Base-by-base conservation (phyloP, 2,329 filamentous ascomycete species). In the Penicillium olsonii region DNA sequence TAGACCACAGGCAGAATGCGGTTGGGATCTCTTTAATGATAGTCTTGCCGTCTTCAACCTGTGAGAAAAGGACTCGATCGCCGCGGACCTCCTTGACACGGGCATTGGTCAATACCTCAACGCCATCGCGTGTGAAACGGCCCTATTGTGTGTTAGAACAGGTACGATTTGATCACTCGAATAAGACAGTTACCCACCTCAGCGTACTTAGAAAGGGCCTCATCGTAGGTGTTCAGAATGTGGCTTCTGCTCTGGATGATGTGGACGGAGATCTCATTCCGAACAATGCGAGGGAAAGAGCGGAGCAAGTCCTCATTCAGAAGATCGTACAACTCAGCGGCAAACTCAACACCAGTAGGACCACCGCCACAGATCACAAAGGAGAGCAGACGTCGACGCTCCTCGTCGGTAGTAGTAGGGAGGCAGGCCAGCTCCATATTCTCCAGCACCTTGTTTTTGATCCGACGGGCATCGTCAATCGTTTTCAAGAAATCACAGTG, bases 1-100 rank as follows among this genome's bases (percentile, higher is more conserved):
- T 99, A 0, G 94, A 97, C 94, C 94, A 99, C 12, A 99, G 79
- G 63, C 94, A 97, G 75, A 99, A 96, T 22, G 91, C 94, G 78
- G 90, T 92, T 0, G 94, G 92, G 0, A 99, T 83, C 64, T 99
- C 94, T 69, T 99, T 99, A 19, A 85, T 87, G n/a, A 96, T 62
- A 0, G 85, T 71, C 24, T 84, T 82, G 37, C 90, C 91, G 45
- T 90, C 77, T 3, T 88, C 82, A 65, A 89, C 87, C 69, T 99
- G 92, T 0, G 87, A 88, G 74, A 96, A 99, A 19, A 96, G 73
- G 52, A 99, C 96, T 64, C 84, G 88, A 69, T 97, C 90, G 0
- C 82, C 70, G 37, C 81, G 81, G 14, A 99, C 91, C 70, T 96
- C 92, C 71, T 92, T 90, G 17, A 99, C 94, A 52, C 94, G 84